Conservation (phyloP, 352 stramenopile species). For the Globisporangium paroecandrum region DNA sequence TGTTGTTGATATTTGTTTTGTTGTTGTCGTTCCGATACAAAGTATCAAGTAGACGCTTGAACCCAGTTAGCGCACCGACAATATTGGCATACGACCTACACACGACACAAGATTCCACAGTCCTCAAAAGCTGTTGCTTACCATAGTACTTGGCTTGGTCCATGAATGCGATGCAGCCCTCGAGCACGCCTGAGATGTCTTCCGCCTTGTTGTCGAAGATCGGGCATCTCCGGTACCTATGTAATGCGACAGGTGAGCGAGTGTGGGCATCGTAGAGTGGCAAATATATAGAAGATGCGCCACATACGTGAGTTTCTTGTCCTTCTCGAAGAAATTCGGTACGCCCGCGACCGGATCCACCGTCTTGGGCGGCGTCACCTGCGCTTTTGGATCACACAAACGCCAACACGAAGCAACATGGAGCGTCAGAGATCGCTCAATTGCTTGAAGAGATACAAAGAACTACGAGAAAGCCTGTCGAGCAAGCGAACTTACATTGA, state of each 20-base stretch:
- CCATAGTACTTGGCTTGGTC: constrained; percentile 90
- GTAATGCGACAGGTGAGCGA: background rate
- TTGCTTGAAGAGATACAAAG: background rate
- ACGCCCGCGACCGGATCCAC: constrained; percentile 82
- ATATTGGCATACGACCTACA: background rate
- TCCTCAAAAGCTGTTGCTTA: constrained; percentile 23
- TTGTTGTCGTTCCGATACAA: constrained; percentile 1
- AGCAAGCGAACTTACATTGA: constrained; percentile 50
- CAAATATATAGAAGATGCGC: background rate
- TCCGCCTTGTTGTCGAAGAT: constrained; percentile 91
- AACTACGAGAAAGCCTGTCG: background rate
- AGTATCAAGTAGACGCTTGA: constrained; percentile 29
- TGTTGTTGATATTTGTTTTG: constrained; percentile 17
- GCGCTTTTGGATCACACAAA: constrained; percentile 9
- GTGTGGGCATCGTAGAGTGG: background rate
- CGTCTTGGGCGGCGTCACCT: constrained; percentile 78
- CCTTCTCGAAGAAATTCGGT: constrained; percentile 91
- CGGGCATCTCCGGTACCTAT: constrained; percentile 74
- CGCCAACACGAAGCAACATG: background rate
- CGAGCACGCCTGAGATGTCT: constrained; percentile 78
- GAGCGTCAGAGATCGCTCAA: background rate
- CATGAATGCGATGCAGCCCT: constrained; percentile 88
- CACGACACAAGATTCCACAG: background rate
- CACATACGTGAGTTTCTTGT: constrained; percentile 55
- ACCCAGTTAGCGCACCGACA: constrained; percentile 27